A percentile compares a stretch with the other conserved stretches of the same genome.
Conservation (phyloP, 108 stramenopile genomes). For the Nitzschia sp. region DNA sequence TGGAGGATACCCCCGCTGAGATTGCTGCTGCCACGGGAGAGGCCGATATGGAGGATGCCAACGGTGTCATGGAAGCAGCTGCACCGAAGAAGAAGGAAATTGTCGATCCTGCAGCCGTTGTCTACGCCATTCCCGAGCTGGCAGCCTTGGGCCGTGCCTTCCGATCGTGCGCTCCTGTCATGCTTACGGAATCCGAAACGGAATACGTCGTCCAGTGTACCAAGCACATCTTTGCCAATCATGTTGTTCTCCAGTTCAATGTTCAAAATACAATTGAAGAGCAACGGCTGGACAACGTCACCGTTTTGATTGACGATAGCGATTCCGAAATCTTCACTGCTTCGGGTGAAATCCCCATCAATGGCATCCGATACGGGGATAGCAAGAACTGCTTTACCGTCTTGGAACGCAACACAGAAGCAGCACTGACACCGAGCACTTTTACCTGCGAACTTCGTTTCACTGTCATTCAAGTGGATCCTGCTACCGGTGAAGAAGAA, state of each 20-base stretch:
- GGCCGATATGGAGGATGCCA: constrained; percentile 22
- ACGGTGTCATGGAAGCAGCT: constrained; percentile 21
- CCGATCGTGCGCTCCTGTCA: constrained; percentile 63
- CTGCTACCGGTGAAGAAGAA: constrained; percentile 78
- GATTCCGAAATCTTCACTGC: constrained; percentile 59
- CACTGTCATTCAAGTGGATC: constrained; percentile 75
- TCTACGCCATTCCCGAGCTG: constrained; percentile 88
- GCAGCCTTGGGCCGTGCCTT: constrained; percentile 82
- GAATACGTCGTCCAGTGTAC: constrained; percentile 89
- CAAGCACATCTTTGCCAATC: constrained; percentile 90
- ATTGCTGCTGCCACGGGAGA: constrained; percentile 17
- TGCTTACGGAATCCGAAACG: constrained; percentile 85
- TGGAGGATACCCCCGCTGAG: constrained; percentile 72
- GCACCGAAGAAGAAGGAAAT: constrained; percentile 46
- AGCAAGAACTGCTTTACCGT: constrained; percentile 78
- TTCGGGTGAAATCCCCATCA: constrained; percentile 58
- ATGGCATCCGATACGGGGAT: constrained; percentile 65
- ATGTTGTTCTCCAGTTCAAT: constrained; percentile 90
- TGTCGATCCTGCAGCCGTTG: constrained; percentile 71
- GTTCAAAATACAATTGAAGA: constrained; percentile 95
- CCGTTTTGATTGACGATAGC: constrained; percentile 81
- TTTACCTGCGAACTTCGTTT: constrained; percentile 83
- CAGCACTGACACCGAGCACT: constrained; percentile 31
- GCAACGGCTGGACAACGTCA: constrained; percentile 84
- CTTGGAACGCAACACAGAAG: constrained; percentile 55